Evolutionary conservation across 129 eudicot genomes (phyloP), one percentile per base, ranked within the genome.

Genomic region (Glebionis coronaria): DNA sequence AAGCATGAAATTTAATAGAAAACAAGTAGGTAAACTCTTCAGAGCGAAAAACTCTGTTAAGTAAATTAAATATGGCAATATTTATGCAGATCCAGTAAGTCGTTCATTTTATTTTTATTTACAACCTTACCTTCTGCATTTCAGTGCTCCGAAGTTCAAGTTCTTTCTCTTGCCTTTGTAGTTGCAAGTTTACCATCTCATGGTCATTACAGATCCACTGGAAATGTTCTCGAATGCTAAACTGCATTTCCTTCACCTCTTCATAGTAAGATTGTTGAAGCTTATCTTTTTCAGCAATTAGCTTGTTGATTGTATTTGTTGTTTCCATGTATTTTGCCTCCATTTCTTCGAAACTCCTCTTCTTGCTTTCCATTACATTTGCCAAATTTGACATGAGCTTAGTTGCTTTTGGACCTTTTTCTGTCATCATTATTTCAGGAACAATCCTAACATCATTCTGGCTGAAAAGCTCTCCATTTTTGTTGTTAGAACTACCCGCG

Each of bases 241-340:
- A 69, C 76, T 87, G 87, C 23, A 90, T 85, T 79, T 81, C 87
- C 72, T 75, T 80, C 27, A 84, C 65, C 69, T 86, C 97, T 82
- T 84, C 86, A 47, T 82, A 82, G 44, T 82, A 84, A 73, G 84
- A 69, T 76, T 80, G 97, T 77, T 78, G 81, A 81, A 84, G 82
- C 70, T 69, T 67, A 69, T 90, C 92, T 58, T 79, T 87, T 65
- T 90, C 91, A 46, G 35, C 73, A 50, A 88, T 71, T 76, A 82
- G 63, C 65, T 82, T 68, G 61, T 67, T 54, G 7, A 82, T 73
- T 25, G 95, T 80, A 21, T 23, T 69, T 28, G 69, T 76, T 50
- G 95, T 90, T 73, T 90, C 95, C 28, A n/a, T 63, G 55, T 76
- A 84, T 67, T 77, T 84, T 59, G 55, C 68, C 77, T 81, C 77